phyloP scores from a whole-genome alignment of 441 rosid species.

The Viola pubescens region DNA sequence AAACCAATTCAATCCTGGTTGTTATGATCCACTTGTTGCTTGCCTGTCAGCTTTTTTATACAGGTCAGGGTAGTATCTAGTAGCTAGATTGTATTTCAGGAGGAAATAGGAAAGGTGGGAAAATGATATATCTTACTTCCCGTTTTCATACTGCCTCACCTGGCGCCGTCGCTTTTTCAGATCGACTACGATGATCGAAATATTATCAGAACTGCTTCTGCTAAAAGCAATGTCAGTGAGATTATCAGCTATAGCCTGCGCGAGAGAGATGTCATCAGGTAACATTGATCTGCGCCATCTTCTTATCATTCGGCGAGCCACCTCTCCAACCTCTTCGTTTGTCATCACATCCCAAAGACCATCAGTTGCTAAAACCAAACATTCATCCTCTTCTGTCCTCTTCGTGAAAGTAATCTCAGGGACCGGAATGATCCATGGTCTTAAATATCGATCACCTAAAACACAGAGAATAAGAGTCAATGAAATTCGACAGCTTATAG shows the following conservation, averaged over 20 bases:
- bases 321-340: slow-evolving; percentile 49
- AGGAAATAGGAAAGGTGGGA: neutral
- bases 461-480: slow-evolving; percentile 2
- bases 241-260: slow-evolving; percentile 44
- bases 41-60: slow-evolving; percentile 16
- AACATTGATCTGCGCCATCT: slow-evolving; percentile 31
- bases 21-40: slow-evolving; percentile 7
- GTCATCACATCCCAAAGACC: slow-evolving; percentile 75
- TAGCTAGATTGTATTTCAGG: slow-evolving; percentile 3
- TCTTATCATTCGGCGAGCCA: slow-evolving; percentile 42
- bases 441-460: slow-evolving; percentile 53
- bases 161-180: slow-evolving; percentile 40
- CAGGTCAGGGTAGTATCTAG: slow-evolving; percentile 6
- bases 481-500: neutral
- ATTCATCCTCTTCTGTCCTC: slow-evolving; percentile 50
- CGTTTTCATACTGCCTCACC: slow-evolving; percentile 19
- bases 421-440: slow-evolving; percentile 60
- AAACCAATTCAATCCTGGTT: slow-evolving; percentile 3
- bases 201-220: slow-evolving; percentile 48
- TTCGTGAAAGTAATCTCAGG: slow-evolving; percentile 46
- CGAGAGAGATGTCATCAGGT: slow-evolving; percentile 26
- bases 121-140: neutral
- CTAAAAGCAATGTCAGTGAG: slow-evolving; percentile 42
- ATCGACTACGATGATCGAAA: slow-evolving; percentile 52
- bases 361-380: slow-evolving; percentile 55